Conservation (phyloP, 2,329 filamentous ascomycete genomes). For the Aspergillus arachidicola region DNA sequence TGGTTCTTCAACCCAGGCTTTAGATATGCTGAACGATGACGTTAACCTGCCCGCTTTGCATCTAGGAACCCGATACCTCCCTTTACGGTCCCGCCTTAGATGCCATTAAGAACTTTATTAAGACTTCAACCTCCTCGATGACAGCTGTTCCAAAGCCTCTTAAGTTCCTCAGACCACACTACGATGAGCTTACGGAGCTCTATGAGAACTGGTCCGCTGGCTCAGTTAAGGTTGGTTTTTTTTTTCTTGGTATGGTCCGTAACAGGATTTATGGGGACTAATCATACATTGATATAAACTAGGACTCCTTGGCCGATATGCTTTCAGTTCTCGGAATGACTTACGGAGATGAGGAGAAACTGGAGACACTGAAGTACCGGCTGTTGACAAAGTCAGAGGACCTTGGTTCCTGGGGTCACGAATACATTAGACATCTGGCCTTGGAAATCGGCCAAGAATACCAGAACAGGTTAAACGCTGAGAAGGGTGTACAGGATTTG, state of each 20-base stretch:
- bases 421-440: slow-evolving; percentile 94
- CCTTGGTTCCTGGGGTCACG: slow-evolving; percentile 96
- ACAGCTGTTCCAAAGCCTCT: slow-evolving; percentile 97
- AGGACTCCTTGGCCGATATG: slow-evolving; percentile 84
- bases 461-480: slow-evolving; percentile 80
- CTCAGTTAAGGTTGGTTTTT: slow-evolving; percentile 72
- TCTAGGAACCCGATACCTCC: slow-evolving; percentile 77
- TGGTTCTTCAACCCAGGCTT: slow-evolving; percentile 23
- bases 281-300: slow-evolving; percentile 9
- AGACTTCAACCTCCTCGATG: slow-evolving; percentile 99
- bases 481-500: slow-evolving; percentile 81
- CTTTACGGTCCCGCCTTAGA: slow-evolving; percentile 93
- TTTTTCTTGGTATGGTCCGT: background rate
- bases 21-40: slow-evolving; percentile 24
- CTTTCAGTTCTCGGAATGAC: slow-evolving; percentile 98
- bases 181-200: slow-evolving; percentile 81
- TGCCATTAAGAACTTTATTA: slow-evolving; percentile 97
- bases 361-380: slow-evolving; percentile 95
- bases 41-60: slow-evolving; percentile 25
- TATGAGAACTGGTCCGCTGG: slow-evolving; percentile 88
- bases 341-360: slow-evolving; percentile 91
- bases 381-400: slow-evolving; percentile 87
- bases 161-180: slow-evolving; percentile 96
- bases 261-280: slow-evolving; percentile 19
- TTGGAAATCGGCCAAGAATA: slow-evolving; percentile 96